Conservation (phyloP, 2,329 filamentous ascomycete species). For the Calonectria pseudoturangicola region DNA sequence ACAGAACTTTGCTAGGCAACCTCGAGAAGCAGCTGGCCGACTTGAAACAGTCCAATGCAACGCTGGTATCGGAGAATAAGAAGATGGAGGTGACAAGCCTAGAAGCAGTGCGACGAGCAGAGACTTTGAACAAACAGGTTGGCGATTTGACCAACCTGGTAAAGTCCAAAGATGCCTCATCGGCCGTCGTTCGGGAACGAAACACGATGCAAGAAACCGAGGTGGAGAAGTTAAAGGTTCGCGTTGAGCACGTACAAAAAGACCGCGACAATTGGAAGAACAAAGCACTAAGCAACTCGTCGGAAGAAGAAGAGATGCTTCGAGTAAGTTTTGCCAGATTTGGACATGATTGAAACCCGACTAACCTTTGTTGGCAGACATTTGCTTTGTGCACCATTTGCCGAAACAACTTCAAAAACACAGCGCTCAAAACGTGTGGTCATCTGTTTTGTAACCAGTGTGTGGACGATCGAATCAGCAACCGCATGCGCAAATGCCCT, state of each 20-base stretch:
- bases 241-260: slow-evolving; percentile 86
- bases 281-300: slow-evolving; percentile 87
- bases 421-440: slow-evolving; percentile 92
- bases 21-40: slow-evolving; percentile 94
- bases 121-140: slow-evolving; percentile 85
- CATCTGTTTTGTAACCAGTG: slow-evolving; percentile 95
- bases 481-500: slow-evolving; percentile 95
- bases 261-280: slow-evolving; percentile 90
- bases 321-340: slow-evolving; percentile 76
- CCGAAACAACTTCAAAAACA: slow-evolving; percentile 94
- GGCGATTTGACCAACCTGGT: slow-evolving; percentile 84
- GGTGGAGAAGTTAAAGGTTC: slow-evolving; percentile 85
- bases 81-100: slow-evolving; percentile 82
- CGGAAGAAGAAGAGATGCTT: slow-evolving; percentile 88
- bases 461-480: slow-evolving; percentile 90
- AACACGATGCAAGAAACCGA: slow-evolving; percentile 82
- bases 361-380: slow-evolving; percentile 57
- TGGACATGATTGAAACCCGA: neutral
- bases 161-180: slow-evolving; percentile 82
- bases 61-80: slow-evolving; percentile 82
- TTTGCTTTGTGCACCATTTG: slow-evolving; percentile 88
- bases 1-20: slow-evolving; percentile 84
- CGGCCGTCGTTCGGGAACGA: slow-evolving; percentile 71
- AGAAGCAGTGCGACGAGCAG: slow-evolving; percentile 81
- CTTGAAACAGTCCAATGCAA: slow-evolving; percentile 85